Evolutionary conservation across 2,329 filamentous ascomycete genomes (phyloP).

Genomic region (Neocatenulostroma microsporum): DNA sequence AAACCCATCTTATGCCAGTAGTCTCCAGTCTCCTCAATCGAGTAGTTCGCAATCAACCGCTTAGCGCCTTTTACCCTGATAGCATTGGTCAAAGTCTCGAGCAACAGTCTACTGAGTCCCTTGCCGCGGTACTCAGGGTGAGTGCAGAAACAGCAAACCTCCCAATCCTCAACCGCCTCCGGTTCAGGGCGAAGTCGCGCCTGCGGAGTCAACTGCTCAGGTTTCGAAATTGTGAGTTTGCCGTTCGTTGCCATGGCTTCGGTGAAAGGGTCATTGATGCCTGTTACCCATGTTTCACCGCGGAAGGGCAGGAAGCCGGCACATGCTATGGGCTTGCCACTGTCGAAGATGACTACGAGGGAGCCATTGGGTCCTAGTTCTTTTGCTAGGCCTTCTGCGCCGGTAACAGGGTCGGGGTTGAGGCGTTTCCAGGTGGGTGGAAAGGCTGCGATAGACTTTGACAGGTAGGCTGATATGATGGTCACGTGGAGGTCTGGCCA

Average conservation of each 20-base stretch:
- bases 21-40: conserved; percentile 16
- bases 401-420: conserved; percentile 8
- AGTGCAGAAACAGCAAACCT: conserved; percentile 23
- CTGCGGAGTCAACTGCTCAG: conserved; percentile 4
- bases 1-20: conserved; percentile 21
- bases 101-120: conserved; percentile 13
- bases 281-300: conserved; percentile 17
- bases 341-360: conserved; percentile 12
- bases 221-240: neutral
- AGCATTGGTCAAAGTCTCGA: conserved; percentile 9
- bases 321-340: conserved; percentile 16
- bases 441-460: conserved; percentile 16
- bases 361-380: conserved; percentile 16
- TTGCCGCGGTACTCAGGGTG: conserved; percentile 12
- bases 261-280: conserved; percentile 3
- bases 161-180: conserved; percentile 17
- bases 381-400: conserved; percentile 13
- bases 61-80: conserved; percentile 13
- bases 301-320: conserved; percentile 16
- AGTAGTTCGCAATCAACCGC: conserved; percentile 15
- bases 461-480: conserved; percentile 15
- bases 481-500: conserved; percentile 16
- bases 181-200: conserved; percentile 1
- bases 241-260: neutral
- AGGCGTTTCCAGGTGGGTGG: conserved; percentile 20